These are phyloP conservation scores for Zasmidium cellare DNA, from an alignment of 2,329 filamentous ascomycete species.

Conservation along the genomic window DNA sequence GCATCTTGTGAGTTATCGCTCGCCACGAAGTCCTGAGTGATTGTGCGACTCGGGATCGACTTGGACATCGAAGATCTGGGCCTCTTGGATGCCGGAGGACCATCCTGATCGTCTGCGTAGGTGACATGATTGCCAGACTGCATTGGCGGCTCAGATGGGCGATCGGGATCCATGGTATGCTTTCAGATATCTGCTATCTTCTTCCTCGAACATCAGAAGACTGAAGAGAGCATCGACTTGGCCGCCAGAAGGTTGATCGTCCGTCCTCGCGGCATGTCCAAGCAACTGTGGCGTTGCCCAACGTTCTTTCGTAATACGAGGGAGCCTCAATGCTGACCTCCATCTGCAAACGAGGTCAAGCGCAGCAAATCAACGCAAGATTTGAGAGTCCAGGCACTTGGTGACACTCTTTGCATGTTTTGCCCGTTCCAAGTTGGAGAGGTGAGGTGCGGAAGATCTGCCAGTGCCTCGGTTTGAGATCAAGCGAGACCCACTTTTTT, in stretches of 20 bases:
- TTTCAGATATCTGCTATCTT: not conserved
- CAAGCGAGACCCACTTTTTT: not conserved
- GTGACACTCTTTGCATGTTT: no score
- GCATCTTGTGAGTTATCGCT: slow-evolving; percentile 7
- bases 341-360: not conserved
- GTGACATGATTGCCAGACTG: not conserved
- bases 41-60: not conserved
- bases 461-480: not conserved
- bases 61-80: not conserved
- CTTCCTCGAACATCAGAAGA: not conserved
- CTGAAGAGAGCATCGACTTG: not conserved
- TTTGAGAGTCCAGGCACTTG: not conserved
- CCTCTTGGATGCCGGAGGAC: slow-evolving; percentile 1
- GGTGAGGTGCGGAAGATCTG: not conserved
- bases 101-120: not conserved
- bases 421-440: not conserved
- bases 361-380: not conserved
- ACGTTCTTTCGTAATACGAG: not conserved
- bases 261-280: not conserved
- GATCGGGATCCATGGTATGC: not conserved
- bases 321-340: slow-evolving; percentile 1
- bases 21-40: not conserved
- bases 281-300: not conserved
- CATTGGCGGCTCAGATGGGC: not conserved
- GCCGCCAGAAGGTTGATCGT: not conserved